Percentiles rank a stretch among this genome's conserved stretches.
Evolutionary conservation across 2,329 filamentous ascomycete genomes (phyloP).

Genomic region (Penicillium italicum): DNA sequence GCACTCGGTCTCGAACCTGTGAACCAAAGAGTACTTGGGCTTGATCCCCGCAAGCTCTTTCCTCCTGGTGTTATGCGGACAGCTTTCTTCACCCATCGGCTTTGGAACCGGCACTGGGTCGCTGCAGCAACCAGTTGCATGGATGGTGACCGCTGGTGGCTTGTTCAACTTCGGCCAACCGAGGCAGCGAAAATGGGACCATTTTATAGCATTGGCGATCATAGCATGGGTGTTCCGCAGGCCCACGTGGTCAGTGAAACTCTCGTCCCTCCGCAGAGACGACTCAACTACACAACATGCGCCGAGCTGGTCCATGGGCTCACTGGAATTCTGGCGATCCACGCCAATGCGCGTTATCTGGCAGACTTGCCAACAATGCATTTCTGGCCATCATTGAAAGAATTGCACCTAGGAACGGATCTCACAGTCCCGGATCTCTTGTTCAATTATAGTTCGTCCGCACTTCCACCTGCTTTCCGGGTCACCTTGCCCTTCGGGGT

Average conservation of each 20-base stretch:
- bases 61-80: conserved; percentile 61
- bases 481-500: conserved; percentile 27
- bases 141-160: conserved; percentile 74
- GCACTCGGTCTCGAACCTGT: conserved; percentile 39
- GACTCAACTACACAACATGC: conserved; percentile 28
- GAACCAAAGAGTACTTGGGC: conserved; percentile 34
- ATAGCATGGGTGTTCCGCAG: conserved; percentile 20
- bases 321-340: conserved; percentile 37
- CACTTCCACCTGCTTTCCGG: conserved; percentile 31
- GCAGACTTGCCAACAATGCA: conserved; percentile 28
- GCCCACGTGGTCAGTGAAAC: conserved; percentile 31
- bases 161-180: conserved; percentile 47
- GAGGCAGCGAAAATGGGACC: conserved; percentile 9
- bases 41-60: conserved; percentile 57
- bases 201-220: conserved; percentile 10
- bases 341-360: conserved; percentile 37
- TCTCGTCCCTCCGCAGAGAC: conserved; percentile 21
- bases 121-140: conserved; percentile 67
- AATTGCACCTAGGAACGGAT: conserved; percentile 29
- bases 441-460: conserved; percentile 31
- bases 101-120: conserved; percentile 66
- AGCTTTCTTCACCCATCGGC: conserved; percentile 55
- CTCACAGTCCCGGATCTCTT: conserved; percentile 36
- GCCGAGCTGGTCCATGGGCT: conserved; percentile 36
- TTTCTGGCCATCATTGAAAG: conserved; percentile 30